Evolutionary conservation across 345 rosid genomes (phyloP), one percentile per base, ranked within the genome.

Genomic region (Anacardium occidentale): DNA sequence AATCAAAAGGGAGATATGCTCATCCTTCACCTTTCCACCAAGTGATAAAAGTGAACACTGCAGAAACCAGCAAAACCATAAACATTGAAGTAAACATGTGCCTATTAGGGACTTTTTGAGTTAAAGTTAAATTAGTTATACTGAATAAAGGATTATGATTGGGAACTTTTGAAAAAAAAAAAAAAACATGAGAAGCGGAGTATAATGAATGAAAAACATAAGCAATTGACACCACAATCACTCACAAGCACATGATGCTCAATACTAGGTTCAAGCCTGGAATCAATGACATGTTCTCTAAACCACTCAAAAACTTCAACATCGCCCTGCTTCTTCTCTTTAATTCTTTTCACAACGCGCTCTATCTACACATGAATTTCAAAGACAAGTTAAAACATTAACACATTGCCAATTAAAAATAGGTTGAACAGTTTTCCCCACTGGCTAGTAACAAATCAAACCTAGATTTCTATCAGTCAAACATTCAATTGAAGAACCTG

Each of bases 171-270:
- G 37, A 34, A 34, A 34, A 34, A 5, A 34, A 34, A 32, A 34
- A n/a, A n/a, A n/a, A n/a, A 3, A 29, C 42, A 37, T 37, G 7
- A 37, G 42, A 37, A 37, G 42, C 7, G 9, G 9, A 37, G 42
- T 15, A 21, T 52, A 69, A 13, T 0, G 26, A 48, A 74, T 21
- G 57, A 42, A 73, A 11, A 55, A 62, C 75, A 55, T n/a, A 40
- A 42, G 17, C 2, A 15, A 68, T 18, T 50, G 54, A 59, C 44
- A 17, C 64, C 64, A 57, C 54, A 69, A 71, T 47, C 69, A 89
- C 96, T 84, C 86, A 92, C 98, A 45, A 95, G 87, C 76, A 91
- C 96, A 75, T 86, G 73, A 75, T 91, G 88, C 72, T 76, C 80
- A 79, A 92, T 88, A 80, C 90, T 80, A 69, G 96, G 86, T 53